Conservation (phyloP, 1,284 basidiomycete genomes). For the Porogramme epimiltina region DNA sequence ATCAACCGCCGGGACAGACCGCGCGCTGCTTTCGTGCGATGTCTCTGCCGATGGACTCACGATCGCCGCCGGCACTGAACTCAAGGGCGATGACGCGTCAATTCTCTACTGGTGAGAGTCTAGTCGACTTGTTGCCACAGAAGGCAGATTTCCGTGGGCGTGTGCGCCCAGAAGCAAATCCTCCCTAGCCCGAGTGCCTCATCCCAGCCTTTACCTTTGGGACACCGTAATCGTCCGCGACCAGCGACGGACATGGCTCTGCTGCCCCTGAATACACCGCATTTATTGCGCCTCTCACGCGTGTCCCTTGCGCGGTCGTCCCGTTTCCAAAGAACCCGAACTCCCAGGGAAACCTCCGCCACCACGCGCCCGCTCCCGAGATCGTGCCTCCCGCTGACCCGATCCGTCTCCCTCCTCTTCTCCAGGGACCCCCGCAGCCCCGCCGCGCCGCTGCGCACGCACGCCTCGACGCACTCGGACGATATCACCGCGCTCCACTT, state of each 20-base stretch:
- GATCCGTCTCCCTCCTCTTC: constrained; percentile 2
- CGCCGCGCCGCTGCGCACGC: constrained; percentile 47
- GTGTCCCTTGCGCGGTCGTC: too few relatives aligned
- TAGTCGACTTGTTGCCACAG: not conserved
- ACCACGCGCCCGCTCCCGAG: not conserved
- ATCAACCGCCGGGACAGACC: constrained; percentile 45
- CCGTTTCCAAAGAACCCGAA: too few relatives aligned
- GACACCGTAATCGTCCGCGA: too few relatives aligned
- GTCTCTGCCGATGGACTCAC: constrained; percentile 64
- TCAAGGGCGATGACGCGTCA: constrained; percentile 69
- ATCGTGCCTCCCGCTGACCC: not conserved
- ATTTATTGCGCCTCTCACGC: too few relatives aligned
- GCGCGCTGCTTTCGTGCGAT: constrained; percentile 65
- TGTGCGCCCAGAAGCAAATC: too few relatives aligned
- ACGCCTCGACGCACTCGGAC: constrained; percentile 75
- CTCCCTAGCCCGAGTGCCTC: too few relatives aligned
- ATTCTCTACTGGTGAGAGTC: constrained; percentile 68
- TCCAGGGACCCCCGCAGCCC: constrained; percentile 62
- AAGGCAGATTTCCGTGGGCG: too few relatives aligned
- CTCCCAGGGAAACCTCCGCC: too few relatives aligned
- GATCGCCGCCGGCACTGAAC: constrained; percentile 71
- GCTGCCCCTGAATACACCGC: too few relatives aligned
- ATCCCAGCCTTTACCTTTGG: too few relatives aligned
- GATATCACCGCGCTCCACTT: constrained; percentile 74
- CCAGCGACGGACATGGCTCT: too few relatives aligned